Evolutionary conservation across 2,329 filamentous ascomycete species (phyloP), one percentile per base, ranked within the genome.

Genomic region (Aspergillus tamarii): DNA sequence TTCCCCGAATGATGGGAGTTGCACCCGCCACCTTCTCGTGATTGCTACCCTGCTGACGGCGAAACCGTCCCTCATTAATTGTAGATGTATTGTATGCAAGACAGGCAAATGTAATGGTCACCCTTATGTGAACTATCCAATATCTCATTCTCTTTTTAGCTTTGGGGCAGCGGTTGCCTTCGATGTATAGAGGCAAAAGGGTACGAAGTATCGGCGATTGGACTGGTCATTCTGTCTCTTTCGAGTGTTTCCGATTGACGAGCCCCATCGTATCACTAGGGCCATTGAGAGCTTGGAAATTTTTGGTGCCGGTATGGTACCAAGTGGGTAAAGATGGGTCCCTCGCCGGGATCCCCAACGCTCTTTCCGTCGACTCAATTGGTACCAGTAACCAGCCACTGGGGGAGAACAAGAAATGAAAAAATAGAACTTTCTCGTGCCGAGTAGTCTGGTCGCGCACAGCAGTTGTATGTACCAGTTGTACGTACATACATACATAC

Each of bases 241-340:
- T 46, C 60, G 39, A n/a, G 60, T 32, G 60, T 62, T 46, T 62
- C 54, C 36, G 60, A 62, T 62, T 62, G 11, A 60, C n/a, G 46
- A 60, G 48, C 30, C 54, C 60, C 54, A 60, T 60, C 46, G 58
- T 54, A 54, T 54, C 26, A 23, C 10, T 50, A 46, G 23, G 43
- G 45, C 54, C 60, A 62, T 36, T 62, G 45, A 62, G 43, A 61
- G 54, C 28, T 53, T 54, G 54, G 26, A 4, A 23, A 52, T 32
- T 32, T 45, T 46, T 48, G 50, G 34, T 56, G 50, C 46, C 14
- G 48, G 39, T 45, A 54, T 62, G 55, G 28, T 36, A 46, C 36
- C 52, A 39, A 43, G 23, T 46, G 39, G 52, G 59, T 60, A 43
- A 39, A 19, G 48, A 46, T 59, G 61, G 61, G 50, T 57, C 53